These are phyloP conservation scores for Solanum etuberosum DNA, from an alignment of 257 asterid genomes.

Conservation along the genomic window DNA sequence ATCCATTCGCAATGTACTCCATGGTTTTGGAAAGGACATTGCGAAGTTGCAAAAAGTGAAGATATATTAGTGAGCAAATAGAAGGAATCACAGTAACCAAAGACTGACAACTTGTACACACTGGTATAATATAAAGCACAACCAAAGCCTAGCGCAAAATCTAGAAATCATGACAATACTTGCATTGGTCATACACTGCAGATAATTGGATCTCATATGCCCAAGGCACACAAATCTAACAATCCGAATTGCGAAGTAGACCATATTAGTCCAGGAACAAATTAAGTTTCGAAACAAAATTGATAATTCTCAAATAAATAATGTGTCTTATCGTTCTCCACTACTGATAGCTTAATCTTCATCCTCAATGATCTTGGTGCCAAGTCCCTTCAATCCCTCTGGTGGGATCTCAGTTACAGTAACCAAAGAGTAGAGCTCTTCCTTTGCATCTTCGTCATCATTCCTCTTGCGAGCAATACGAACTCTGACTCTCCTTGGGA, in stretches of 20 bases:
- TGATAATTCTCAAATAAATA: not conserved
- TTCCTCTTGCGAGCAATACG: not conserved
- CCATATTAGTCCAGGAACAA: not conserved
- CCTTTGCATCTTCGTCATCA: not conserved
- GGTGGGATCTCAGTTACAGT: not conserved
- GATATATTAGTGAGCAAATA: not conserved
- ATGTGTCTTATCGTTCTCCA: not conserved
- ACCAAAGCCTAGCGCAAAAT: not conserved
- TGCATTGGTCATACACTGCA: not conserved
- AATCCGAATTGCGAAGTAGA: not conserved
- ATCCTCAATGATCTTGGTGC: not conserved
- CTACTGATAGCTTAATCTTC: not conserved
- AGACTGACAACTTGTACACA: too few species aligned
- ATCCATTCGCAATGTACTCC: not conserved
- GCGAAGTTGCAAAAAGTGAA: not conserved
- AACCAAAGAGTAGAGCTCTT: not conserved
- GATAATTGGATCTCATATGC: not conserved
- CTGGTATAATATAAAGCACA: not conserved
- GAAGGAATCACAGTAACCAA: not conserved
- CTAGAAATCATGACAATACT: not conserved
- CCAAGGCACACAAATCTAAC: not conserved
- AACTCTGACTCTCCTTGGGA: slow-evolving; percentile 1
- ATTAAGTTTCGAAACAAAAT: not conserved
- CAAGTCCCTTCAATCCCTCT: slow-evolving; percentile 1
- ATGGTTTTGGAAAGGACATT: not conserved